These are phyloP conservation scores for Fraxinus excelsior DNA, from an alignment of 257 asterid genomes.

Conservation along the genomic window DNA sequence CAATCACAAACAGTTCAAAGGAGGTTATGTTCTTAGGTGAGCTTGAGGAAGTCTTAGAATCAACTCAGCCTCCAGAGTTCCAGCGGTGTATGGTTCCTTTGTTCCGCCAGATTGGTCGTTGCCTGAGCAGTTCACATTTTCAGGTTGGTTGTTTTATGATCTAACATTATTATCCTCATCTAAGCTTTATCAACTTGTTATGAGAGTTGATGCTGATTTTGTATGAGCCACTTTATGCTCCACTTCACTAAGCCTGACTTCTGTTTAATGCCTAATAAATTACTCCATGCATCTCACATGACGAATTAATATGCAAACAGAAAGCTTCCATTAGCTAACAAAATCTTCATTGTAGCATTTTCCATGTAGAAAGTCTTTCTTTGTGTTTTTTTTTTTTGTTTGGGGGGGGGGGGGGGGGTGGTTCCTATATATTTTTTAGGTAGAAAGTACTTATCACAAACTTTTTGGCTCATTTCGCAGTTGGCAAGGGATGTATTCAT, in stretches of 20 bases:
- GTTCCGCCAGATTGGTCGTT: constrained; percentile 60
- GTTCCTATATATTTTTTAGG: neutral
- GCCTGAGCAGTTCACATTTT: constrained; percentile 80
- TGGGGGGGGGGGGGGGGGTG: neutral
- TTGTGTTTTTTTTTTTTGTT: no score
- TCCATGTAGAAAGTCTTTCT: neutral
- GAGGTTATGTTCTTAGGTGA: constrained; percentile 84
- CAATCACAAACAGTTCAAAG: constrained; percentile 78
- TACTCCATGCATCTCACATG: neutral
- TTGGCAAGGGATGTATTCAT: neutral
- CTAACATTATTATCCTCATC: neutral
- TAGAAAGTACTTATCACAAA: neutral
- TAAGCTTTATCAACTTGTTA: neutral
- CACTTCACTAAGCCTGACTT: neutral
- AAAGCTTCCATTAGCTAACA: neutral
- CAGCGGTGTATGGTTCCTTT: constrained; percentile 86
- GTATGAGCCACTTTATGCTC: constrained; percentile 19
- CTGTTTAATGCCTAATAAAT: neutral
- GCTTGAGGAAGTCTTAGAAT: constrained; percentile 83
- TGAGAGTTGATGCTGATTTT: neutral
- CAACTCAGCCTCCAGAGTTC: constrained; percentile 79
- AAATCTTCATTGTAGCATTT: neutral
- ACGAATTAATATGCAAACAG: neutral
- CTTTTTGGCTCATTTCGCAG: neutral
- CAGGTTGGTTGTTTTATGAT: constrained; percentile 48